These are phyloP conservation scores for Halenospora varia DNA, from an alignment of 495 filamentous ascomycete genomes.

Conservation along the genomic window DNA sequence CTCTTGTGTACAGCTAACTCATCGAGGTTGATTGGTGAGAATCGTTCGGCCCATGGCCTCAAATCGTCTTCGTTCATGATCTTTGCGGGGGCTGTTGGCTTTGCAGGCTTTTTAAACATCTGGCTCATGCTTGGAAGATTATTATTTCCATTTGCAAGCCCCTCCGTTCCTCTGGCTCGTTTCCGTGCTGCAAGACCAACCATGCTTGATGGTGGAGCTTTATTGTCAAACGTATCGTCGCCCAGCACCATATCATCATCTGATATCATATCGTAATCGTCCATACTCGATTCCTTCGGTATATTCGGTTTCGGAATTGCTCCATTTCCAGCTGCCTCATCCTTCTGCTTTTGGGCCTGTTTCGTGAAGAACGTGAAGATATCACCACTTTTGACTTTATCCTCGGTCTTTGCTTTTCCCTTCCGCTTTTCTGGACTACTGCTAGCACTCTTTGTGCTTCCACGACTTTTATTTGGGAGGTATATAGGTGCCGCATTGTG, in stretches of 20 bases:
- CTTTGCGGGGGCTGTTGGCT: slow-evolving; percentile 11
- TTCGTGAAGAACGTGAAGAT: slow-evolving; percentile 49
- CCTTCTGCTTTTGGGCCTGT: slow-evolving; percentile 39
- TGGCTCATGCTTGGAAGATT: slow-evolving; percentile 22
- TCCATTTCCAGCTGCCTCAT: slow-evolving; percentile 17
- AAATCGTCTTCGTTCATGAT: slow-evolving; percentile 32
- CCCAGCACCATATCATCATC: slow-evolving; percentile 41
- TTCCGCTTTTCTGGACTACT: slow-evolving; percentile 46
- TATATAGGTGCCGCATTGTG: slow-evolving; percentile 22
- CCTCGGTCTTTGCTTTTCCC: slow-evolving; percentile 31
- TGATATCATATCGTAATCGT: slow-evolving; percentile 31
- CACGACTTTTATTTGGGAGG: slow-evolving; percentile 10
- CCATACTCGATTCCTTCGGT: slow-evolving; percentile 1
- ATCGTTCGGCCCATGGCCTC: slow-evolving; percentile 85
- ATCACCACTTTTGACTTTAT: slow-evolving; percentile 43
- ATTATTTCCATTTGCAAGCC: slow-evolving; percentile 12
- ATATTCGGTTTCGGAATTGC: neutral
- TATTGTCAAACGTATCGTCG: slow-evolving; percentile 40
- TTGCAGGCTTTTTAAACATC: slow-evolving; percentile 39
- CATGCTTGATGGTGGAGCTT: slow-evolving; percentile 36
- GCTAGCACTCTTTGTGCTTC: slow-evolving; percentile 35
- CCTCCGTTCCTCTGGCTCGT: slow-evolving; percentile 24
- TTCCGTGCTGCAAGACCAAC: slow-evolving; percentile 42
- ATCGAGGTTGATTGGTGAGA: slow-evolving; percentile 64
- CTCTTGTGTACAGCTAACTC: slow-evolving; percentile 90